A percentile compares a stretch with the other conserved stretches of the same genome.
Conservation (phyloP, 345 rosid species). For the Adansonia digitata region DNA sequence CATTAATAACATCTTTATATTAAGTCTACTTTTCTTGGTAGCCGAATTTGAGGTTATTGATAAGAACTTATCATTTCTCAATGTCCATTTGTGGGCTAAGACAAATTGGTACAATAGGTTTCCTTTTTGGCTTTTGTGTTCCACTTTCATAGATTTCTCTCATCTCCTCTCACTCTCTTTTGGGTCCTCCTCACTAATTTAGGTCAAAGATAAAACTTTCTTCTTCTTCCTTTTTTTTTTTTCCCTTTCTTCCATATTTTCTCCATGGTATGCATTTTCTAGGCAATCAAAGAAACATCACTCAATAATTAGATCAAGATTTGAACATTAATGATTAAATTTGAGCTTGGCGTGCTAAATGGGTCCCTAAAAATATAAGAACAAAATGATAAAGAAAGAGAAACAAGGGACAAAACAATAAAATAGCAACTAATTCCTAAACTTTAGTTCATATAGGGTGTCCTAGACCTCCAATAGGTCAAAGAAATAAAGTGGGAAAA, state of each 20-base stretch:
- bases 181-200: constrained; percentile 12
- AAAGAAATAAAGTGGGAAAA: constrained; percentile 2
- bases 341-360: constrained; percentile 27
- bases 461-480: constrained; percentile 13
- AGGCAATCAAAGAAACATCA: constrained; percentile 15
- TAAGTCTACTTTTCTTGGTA: not conserved
- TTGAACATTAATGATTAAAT: constrained; percentile 22
- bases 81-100: not conserved
- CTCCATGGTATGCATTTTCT: constrained; percentile 16
- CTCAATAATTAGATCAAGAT: constrained; percentile 8
- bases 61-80: not conserved
- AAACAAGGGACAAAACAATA: not conserved
- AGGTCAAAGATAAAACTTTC: constrained; percentile 21
- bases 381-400: constrained; percentile 2
- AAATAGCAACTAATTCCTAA: not conserved
- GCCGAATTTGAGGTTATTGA: not conserved
- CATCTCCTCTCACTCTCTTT: not conserved
- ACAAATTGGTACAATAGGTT: not conserved
- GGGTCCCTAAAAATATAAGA: constrained; percentile 12
- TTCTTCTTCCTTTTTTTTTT: not conserved
- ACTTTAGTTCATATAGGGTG: constrained; percentile 6
- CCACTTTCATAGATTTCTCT: not conserved
- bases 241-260: not conserved
- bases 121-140: not conserved
- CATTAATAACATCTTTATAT: not conserved